Evolutionary conservation across 2,329 filamentous ascomycete genomes (phyloP).

Genomic region (Stylonectria norvegica): DNA sequence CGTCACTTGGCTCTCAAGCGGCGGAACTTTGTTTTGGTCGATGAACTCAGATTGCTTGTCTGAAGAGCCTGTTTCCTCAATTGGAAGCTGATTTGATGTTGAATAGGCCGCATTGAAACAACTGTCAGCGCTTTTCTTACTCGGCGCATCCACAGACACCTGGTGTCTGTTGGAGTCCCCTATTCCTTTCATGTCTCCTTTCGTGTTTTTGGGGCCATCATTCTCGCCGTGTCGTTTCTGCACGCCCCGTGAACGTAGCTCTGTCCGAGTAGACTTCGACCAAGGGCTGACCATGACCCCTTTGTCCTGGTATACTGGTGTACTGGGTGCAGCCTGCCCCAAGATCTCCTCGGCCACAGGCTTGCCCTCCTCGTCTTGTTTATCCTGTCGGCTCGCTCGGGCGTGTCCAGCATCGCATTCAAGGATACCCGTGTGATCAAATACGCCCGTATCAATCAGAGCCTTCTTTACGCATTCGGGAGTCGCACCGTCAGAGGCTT

Average conservation of each 20-base stretch:
- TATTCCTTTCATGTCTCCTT: too few relatives aligned
- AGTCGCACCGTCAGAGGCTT: background rate
- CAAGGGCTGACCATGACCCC: constrained; percentile 16
- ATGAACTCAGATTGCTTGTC: too few relatives aligned
- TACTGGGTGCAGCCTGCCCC: background rate
- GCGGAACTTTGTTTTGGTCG: too few relatives aligned
- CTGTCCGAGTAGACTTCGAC: background rate
- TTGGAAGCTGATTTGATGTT: too few relatives aligned
- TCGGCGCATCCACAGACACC: too few relatives aligned
- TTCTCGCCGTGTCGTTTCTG: background rate
- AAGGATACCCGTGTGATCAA: constrained; percentile 11
- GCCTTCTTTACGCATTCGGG: constrained; percentile 7
- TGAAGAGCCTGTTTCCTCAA: too few relatives aligned
- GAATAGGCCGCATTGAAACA: too few relatives aligned
- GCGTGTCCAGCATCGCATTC: background rate
- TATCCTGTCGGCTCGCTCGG: too few relatives aligned
- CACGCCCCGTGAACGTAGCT: background rate
- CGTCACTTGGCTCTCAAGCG: too few relatives aligned
- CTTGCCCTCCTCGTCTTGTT: background rate
- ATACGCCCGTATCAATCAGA: constrained; percentile 20
- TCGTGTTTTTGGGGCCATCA: constrained; percentile 1
- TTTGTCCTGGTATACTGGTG: constrained; percentile 17
- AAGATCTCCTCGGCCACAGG: background rate
- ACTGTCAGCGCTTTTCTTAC: too few relatives aligned
- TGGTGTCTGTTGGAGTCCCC: too few relatives aligned